Evolutionary conservation across 1,284 basidiomycete genomes (phyloP).

Genomic region (Crucibulum cyathiforme): DNA sequence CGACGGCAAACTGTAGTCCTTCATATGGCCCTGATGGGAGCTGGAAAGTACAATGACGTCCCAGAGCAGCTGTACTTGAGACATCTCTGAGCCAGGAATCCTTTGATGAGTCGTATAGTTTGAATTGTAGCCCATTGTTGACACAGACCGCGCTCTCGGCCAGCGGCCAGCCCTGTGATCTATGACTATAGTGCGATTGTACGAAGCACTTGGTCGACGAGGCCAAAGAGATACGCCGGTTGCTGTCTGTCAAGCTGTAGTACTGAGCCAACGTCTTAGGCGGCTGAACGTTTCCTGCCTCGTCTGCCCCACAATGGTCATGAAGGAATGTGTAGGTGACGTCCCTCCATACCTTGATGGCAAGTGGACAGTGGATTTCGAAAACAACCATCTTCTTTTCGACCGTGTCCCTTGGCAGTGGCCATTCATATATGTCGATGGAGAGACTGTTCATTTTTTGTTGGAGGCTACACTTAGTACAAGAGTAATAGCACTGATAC

Average conservation of each 20-base stretch:
- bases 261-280: background rate
- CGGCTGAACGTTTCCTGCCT: background rate
- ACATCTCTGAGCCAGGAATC: background rate
- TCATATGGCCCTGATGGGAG: conserved; percentile 40
- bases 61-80: background rate
- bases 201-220: conserved; percentile 49
- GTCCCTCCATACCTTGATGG: conserved; percentile 51
- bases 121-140: conserved; percentile 40
- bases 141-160: conserved; percentile 30
- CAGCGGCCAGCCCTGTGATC: conserved; percentile 28
- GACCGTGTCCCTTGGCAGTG: conserved; percentile 40
- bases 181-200: conserved; percentile 40
- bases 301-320: conserved; percentile 30
- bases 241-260: background rate
- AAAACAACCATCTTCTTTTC: conserved; percentile 45
- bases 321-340: conserved; percentile 45
- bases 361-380: conserved; percentile 47
- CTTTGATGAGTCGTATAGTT: conserved; percentile 22
- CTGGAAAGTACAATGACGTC: conserved; percentile 31
- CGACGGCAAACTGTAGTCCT: conserved; percentile 43
- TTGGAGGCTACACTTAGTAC: conserved; percentile 40
- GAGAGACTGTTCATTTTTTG: conserved; percentile 20
- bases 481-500: conserved; percentile 6
- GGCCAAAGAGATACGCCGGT: conserved; percentile 36
- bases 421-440: conserved; percentile 56